Conservation (phyloP, 495 filamentous ascomycete species). For the Achaetomiella virescens region DNA sequence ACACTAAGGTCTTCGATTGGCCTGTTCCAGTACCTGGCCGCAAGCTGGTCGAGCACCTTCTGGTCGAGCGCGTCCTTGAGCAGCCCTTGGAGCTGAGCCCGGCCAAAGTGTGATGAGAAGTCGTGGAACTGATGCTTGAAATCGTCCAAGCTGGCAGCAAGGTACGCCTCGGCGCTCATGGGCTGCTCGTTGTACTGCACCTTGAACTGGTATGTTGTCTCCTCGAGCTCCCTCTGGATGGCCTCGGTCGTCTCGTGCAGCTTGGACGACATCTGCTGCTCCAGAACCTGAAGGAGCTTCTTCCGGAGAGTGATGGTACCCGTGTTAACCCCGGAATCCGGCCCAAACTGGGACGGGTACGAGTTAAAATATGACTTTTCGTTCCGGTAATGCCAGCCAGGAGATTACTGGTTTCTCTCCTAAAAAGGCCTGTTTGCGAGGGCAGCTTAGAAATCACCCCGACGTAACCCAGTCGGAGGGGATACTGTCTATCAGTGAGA, state of each 20-base stretch:
- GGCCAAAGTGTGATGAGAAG: conserved; percentile 83
- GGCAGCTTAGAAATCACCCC: conserved; percentile 83
- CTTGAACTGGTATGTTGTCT: conserved; percentile 98
- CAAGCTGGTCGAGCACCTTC: conserved; percentile 89
- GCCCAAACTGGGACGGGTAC: conserved; percentile 73
- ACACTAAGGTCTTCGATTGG: conserved; percentile 70
- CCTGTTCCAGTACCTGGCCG: conserved; percentile 94
- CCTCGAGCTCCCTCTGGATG: conserved; percentile 91
- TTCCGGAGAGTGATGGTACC: conserved; percentile 83
- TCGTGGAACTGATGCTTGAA: conserved; percentile 98
- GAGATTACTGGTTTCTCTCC: conserved; percentile 76
- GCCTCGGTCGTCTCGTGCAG: conserved; percentile 81
- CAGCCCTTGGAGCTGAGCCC: conserved; percentile 79
- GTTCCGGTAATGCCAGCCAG: conserved; percentile 77
- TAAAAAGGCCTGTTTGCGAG: conserved; percentile 68
- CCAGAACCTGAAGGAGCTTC: conserved; percentile 94
- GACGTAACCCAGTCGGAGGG: conserved; percentile 91
- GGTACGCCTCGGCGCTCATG: conserved; percentile 88
- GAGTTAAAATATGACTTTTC: conserved; percentile 83
- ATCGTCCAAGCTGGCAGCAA: conserved; percentile 86
- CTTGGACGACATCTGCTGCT: conserved; percentile 92
- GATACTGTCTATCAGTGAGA: conserved; percentile 84
- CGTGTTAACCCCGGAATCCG: conserved; percentile 61
- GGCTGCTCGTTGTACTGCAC: conserved; percentile 98
- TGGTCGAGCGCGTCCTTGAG: conserved; percentile 92